These are phyloP conservation scores for Gossypium arboreum DNA, from an alignment of 345 rosid genomes.

Conservation along the genomic window DNA sequence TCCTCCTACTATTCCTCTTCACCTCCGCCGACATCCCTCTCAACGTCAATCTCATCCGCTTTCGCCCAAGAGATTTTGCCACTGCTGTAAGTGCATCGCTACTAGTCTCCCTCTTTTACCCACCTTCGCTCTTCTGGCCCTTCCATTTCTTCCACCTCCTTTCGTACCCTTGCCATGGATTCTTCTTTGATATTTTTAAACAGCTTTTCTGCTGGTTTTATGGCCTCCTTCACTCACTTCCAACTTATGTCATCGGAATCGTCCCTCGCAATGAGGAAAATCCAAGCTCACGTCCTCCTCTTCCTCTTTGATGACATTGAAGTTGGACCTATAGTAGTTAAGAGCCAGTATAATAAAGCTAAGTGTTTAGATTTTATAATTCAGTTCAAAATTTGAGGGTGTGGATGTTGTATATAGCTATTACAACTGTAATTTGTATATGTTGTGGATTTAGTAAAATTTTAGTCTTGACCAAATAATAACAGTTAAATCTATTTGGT, in stretches of 20 bases:
- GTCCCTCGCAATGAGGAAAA: neutral
- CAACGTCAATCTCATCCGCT: neutral
- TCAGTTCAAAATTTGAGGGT: too few species aligned
- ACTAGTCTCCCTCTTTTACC: neutral
- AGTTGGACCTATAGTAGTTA: too few species aligned
- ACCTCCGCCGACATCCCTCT: neutral
- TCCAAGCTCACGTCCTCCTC: too few species aligned
- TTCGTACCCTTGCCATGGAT: neutral
- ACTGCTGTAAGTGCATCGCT: neutral
- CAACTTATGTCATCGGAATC: neutral
- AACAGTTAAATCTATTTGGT: too few species aligned
- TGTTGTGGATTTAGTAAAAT: too few species aligned
- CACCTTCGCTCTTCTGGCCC: neutral
- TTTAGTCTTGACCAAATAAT: too few species aligned
- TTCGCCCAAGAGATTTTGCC: neutral
- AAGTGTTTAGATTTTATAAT: too few species aligned
- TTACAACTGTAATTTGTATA: too few species aligned
- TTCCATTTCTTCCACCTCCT: neutral
- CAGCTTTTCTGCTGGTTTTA: neutral
- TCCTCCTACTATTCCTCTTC: neutral
- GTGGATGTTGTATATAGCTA: too few species aligned
- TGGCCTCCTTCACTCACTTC: neutral
- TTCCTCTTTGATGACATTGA: too few species aligned
- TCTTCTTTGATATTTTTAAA: slow-evolving; percentile 4
- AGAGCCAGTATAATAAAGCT: too few species aligned